A percentile compares a stretch with the other conserved stretches of the same genome.
Conservation (phyloP, 2,329 filamentous ascomycete genomes). For the Phaeomoniella chlamydospora region DNA sequence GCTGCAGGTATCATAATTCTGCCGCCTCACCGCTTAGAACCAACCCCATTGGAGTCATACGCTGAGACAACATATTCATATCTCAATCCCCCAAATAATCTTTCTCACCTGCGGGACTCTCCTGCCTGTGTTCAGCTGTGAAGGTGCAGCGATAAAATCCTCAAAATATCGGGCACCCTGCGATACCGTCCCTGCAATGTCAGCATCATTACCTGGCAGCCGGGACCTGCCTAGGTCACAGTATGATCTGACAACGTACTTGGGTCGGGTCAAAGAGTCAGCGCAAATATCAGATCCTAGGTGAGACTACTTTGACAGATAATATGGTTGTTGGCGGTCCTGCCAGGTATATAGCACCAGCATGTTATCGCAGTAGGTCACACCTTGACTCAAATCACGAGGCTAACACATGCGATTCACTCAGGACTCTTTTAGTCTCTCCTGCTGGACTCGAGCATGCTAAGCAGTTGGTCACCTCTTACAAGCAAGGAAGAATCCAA, state of each 20-base stretch:
- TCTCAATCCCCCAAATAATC: too few relatives aligned
- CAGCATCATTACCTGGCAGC: constrained; percentile 45
- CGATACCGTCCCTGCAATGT: too few relatives aligned
- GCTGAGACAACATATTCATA: too few relatives aligned
- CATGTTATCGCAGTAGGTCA: not conserved
- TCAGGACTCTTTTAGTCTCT: constrained; percentile 78
- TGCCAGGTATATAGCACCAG: constrained; percentile 9
- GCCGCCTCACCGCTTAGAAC: too few relatives aligned
- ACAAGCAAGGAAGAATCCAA: constrained; percentile 69
- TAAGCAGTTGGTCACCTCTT: constrained; percentile 65
- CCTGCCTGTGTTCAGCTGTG: too few relatives aligned
- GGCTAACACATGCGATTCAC: not conserved
- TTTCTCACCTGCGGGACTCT: too few relatives aligned
- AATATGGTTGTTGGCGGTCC: constrained; percentile 4
- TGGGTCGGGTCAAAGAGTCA: constrained; percentile 83
- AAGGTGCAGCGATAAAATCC: too few relatives aligned
- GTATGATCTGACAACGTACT: constrained; percentile 86
- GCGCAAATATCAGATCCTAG: constrained; percentile 86
- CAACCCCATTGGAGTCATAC: too few relatives aligned
- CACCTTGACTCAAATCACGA: not conserved
- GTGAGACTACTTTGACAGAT: constrained; percentile 42
- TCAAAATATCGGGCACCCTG: too few relatives aligned
- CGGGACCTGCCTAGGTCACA: constrained; percentile 83
- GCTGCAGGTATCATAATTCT: too few relatives aligned
- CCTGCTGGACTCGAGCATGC: constrained; percentile 67